Evolutionary conservation across 1,284 basidiomycete genomes (phyloP), one percentile per base, ranked within the genome.

Genomic region (Trichosporon faecale): DNA sequence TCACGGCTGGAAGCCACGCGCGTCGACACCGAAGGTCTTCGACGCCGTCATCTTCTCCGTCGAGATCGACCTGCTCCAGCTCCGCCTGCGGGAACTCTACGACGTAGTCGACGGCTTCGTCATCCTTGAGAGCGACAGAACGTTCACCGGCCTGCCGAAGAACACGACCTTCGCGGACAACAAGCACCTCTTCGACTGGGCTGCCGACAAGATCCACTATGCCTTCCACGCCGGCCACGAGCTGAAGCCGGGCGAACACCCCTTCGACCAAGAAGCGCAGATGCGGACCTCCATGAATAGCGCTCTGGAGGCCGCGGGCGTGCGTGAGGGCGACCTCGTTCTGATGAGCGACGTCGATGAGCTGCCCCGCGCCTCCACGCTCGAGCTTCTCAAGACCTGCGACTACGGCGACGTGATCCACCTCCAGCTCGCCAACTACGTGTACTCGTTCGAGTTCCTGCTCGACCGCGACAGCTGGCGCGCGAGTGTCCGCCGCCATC

Each of bases 331-430:
- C 5, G 65, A 70, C 16, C 67, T 91, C 35, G 86, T 91, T 35
- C 78, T 91, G 70, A 88, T 90, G 85, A 87, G 88, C 8, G 90
- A 92, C 77, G 83, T 91, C 16, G 90, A 91, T 79, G 90, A 91
- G 80, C 86, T 91, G 66, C 88, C 89, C 3, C 86, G 87, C 0
- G 78, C 83, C 18, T 85, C 87, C 70, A 88, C 90, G 16, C 78
- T 90, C 9, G 75, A 82, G 23, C 85, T 91, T 0, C 84, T 91
- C 55, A 85, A 86, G 70, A 77, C 83, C n/a, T 91, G 90, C 78
- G 85, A 87, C 63, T 25, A 27, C 23, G 61, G 61, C 14, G 46
- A 68, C n/a, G 16, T 5, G 11, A 7, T 68, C 18, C 57, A 68
- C 21, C 82, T 91, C 18, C 90, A 91, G 75, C 85, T 91, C 2